phyloP scores from a whole-genome alignment of 1,284 basidiomycete genomes.

The Ustilago hordei region DNA sequence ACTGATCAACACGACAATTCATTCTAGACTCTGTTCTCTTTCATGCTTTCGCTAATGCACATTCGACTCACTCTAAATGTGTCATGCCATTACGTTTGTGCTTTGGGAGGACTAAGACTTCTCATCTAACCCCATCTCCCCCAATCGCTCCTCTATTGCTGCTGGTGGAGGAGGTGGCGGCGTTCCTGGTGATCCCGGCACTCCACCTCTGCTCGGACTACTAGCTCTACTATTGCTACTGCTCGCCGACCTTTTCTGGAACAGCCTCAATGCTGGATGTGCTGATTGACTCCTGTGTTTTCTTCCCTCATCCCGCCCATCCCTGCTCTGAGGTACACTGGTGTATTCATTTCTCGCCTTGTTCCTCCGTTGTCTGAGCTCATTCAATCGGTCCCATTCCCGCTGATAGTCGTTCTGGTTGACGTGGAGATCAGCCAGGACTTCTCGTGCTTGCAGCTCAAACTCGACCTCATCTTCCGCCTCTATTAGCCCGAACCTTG shows the following conservation, averaged over 20 bases:
- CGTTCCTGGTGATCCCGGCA: conserved; percentile 9
- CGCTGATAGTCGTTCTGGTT: conserved; percentile 34
- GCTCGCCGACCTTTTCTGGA: conserved; percentile 41
- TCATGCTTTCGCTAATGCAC: background rate
- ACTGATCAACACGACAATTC: background rate
- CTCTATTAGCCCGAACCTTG: conserved; percentile 38
- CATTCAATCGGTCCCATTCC: conserved; percentile 43
- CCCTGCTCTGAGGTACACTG: conserved; percentile 10
- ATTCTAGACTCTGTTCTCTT: background rate
- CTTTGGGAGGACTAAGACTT: background rate
- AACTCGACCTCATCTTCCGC: conserved; percentile 52
- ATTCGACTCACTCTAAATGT: conserved; percentile 3
- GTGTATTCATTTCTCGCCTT: conserved; percentile 52
- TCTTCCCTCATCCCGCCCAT: conserved; percentile 7
- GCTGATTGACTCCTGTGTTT: conserved; percentile 27
- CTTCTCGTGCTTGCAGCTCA: conserved; percentile 49
- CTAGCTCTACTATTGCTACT: conserved; percentile 32
- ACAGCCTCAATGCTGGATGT: conserved; percentile 32
- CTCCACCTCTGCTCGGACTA: conserved; percentile 20
- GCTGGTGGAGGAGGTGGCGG: conserved; percentile 4
- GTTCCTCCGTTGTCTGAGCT: conserved; percentile 30
- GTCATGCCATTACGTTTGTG: background rate
- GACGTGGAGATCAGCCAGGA: conserved; percentile 38
- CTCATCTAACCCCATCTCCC: conserved; percentile 16
- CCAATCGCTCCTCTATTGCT: conserved; percentile 6